Conservation (phyloP, 2,329 filamentous ascomycete genomes). For the Zymoseptoria pseudotritici region DNA sequence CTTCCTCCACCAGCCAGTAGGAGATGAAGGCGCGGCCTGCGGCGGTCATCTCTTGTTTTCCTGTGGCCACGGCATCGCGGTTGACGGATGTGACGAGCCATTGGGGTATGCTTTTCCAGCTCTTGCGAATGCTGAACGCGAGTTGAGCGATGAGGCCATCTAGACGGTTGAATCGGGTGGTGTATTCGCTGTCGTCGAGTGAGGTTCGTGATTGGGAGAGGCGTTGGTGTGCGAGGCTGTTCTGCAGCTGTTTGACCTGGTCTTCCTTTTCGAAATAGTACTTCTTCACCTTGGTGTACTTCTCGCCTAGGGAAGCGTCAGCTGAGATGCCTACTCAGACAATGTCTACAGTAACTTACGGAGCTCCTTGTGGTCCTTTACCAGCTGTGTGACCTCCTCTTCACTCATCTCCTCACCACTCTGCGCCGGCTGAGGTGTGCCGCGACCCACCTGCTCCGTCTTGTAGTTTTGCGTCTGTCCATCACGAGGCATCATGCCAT, state of each 20-base stretch:
- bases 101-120: slow-evolving; percentile 73
- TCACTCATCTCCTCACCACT: slow-evolving; percentile 38
- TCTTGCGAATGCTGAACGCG: slow-evolving; percentile 91
- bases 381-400: slow-evolving; percentile 40
- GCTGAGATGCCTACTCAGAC: slow-evolving; percentile 3
- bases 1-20: slow-evolving; percentile 81
- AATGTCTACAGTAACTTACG: slow-evolving; percentile 31
- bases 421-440: slow-evolving; percentile 39
- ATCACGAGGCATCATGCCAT: slow-evolving; percentile 23
- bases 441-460: slow-evolving; percentile 20
- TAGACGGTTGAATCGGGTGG: slow-evolving; percentile 77
- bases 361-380: slow-evolving; percentile 45
- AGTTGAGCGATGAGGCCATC: slow-evolving; percentile 93
- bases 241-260: slow-evolving; percentile 90
- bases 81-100: slow-evolving; percentile 80
- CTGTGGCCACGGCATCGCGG: slow-evolving; percentile 73
- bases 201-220: slow-evolving; percentile 90
- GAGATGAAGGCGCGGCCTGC: slow-evolving; percentile 84
- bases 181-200: slow-evolving; percentile 91
- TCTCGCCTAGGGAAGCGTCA: slow-evolving; percentile 58
- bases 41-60: slow-evolving; percentile 96
- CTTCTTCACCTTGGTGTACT: slow-evolving; percentile 97
- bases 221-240: slow-evolving; percentile 92
- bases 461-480: slow-evolving; percentile 39
- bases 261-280: slow-evolving; percentile 90